Conservation (phyloP, 1,284 basidiomycete species). For the Marasmius tenuissimus region DNA sequence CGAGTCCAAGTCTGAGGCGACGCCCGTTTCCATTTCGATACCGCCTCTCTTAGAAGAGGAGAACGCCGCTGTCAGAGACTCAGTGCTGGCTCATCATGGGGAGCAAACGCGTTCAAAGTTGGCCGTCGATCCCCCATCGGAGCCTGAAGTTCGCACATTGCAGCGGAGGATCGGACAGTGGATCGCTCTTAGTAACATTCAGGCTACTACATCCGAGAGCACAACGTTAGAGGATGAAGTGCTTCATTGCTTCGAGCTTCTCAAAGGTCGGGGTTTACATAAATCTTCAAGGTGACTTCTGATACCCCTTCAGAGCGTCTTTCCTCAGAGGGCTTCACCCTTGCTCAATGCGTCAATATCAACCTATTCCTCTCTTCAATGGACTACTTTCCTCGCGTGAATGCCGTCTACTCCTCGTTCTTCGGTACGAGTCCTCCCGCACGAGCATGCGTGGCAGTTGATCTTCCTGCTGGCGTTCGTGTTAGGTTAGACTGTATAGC, state of each 20-base stretch:
- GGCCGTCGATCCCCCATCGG: not conserved
- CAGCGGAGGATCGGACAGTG: not conserved
- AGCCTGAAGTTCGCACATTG: not conserved
- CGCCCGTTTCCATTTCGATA: conserved; percentile 23
- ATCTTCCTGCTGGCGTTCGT: conserved; percentile 57
- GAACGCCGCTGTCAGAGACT: conserved; percentile 29
- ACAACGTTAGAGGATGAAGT: conserved; percentile 50
- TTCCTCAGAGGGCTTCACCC: conserved; percentile 39
- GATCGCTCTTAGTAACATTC: not conserved
- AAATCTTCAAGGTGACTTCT: conserved; percentile 14
- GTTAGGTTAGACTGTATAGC: conserved; percentile 81
- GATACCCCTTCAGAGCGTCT: conserved; percentile 46
- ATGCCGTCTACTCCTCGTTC: conserved; percentile 75
- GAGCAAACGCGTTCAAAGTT: not conserved
- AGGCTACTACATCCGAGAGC: not conserved
- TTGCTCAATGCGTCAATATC: conserved; percentile 74
- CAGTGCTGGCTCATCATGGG: not conserved
- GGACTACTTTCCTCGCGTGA: conserved; percentile 72
- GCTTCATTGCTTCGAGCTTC: conserved; percentile 52
- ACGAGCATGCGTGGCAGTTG: conserved; percentile 86
- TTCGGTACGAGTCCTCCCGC: conserved; percentile 94
- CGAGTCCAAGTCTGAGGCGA: conserved; percentile 44
- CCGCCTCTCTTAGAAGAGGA: conserved; percentile 56
- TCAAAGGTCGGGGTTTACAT: conserved; percentile 46
- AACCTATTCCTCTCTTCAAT: conserved; percentile 87